Percentiles rank a stretch among this genome's conserved stretches.
Conservation (phyloP, 192 early-diverging fungal genomes). For the Umbelopsis sp. region DNA sequence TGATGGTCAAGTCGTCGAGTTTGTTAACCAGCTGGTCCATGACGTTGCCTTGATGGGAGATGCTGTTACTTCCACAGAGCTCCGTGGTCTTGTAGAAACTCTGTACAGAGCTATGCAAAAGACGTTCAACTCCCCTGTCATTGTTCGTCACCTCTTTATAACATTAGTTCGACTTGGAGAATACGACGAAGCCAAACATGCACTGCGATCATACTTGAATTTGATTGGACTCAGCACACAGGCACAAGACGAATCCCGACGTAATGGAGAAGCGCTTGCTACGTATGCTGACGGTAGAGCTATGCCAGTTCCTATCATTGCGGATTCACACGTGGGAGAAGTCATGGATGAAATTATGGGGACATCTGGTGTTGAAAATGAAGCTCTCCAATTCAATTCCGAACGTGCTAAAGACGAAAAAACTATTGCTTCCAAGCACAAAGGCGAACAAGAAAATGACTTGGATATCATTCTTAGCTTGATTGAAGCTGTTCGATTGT, state of each 20-base stretch:
- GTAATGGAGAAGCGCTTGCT: conserved; percentile 16
- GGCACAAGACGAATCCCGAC: conserved; percentile 23
- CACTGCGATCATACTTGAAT: conserved; percentile 61
- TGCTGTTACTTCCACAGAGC: conserved; percentile 49
- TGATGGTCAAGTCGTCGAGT: conserved; percentile 58
- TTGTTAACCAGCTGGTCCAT: conserved; percentile 61
- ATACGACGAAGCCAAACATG: conserved; percentile 76
- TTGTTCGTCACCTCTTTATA: conserved; percentile 64
- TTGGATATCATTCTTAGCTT: conserved; percentile 21
- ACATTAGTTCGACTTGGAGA: conserved; percentile 64
- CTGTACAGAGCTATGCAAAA: conserved; percentile 65
- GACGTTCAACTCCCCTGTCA: conserved; percentile 72
- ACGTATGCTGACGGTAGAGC: conserved; percentile 18
- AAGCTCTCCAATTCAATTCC: conserved; percentile 8
- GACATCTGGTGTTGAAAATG: conserved; percentile 14
- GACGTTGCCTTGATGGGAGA: conserved; percentile 61
- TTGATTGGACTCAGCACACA: conserved; percentile 46
- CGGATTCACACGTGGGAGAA: neutral
- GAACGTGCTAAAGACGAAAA: neutral
- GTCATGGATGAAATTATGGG: neutral
- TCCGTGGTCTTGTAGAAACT: conserved; percentile 56
- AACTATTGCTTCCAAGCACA: conserved; percentile 24
- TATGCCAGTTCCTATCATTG: conserved; percentile 18
- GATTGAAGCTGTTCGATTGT: conserved; percentile 49
- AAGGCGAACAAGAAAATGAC: conserved; percentile 30